Conservation (phyloP, 139 green algal genomes). For the Dunaliella primolecta region DNA sequence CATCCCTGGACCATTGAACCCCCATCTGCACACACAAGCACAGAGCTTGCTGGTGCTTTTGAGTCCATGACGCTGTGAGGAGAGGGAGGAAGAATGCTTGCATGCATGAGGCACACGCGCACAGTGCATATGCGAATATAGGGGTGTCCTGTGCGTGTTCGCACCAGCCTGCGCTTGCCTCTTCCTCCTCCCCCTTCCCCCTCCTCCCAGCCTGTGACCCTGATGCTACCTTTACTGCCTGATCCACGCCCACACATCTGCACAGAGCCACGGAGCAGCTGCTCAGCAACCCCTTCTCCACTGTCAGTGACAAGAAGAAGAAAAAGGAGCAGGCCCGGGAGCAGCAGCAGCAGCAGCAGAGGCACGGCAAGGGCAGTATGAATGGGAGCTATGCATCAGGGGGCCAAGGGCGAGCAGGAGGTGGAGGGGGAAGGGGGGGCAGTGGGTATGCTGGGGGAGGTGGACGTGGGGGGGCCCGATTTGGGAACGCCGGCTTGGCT, state of each 20-base stretch:
- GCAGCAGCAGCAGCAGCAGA: neutral
- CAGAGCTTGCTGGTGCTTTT: too few species aligned
- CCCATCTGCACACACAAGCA: too few species aligned
- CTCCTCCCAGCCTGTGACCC: too few species aligned
- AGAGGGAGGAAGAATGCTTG: too few species aligned
- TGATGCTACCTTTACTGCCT: neutral
- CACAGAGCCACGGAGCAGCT: slow-evolving; percentile 18
- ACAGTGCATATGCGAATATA: too few species aligned
- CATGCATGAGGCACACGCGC: too few species aligned
- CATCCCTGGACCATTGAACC: too few species aligned
- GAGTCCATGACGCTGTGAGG: too few species aligned
- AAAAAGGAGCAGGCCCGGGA: slow-evolving; percentile 1
- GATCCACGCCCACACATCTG: neutral
- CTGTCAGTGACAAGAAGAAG: neutral
- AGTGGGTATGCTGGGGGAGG: neutral
- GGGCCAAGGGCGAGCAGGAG: neutral
- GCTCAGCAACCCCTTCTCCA: slow-evolving; percentile 4
- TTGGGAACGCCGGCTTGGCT: too few species aligned
- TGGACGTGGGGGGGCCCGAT: neutral
- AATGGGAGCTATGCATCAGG: neutral
- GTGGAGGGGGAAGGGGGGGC: neutral
- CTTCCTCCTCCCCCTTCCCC: too few species aligned
- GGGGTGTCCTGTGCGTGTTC: too few species aligned
- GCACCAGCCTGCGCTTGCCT: too few species aligned
- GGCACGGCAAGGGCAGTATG: neutral